Percentiles rank a stretch among this genome's conserved stretches.
These are phyloP conservation scores for Ochetophila trinervis DNA, from an alignment of 306 rosid genomes.

Conservation along the genomic window DNA sequence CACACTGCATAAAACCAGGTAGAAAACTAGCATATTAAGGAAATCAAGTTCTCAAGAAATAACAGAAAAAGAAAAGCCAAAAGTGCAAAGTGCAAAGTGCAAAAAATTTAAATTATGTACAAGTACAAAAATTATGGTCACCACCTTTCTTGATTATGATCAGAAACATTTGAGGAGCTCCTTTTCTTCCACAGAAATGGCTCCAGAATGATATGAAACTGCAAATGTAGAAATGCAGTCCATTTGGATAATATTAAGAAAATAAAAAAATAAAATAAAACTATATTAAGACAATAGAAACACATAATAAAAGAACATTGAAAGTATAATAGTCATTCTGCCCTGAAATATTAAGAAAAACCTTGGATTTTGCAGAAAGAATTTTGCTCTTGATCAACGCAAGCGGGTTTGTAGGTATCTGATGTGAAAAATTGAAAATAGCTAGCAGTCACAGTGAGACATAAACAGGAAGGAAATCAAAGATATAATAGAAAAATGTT, in stretches of 20 bases:
- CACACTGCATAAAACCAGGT: constrained; percentile 53
- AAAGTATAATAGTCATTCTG: background rate
- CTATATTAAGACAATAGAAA: background rate
- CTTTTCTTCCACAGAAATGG: constrained; percentile 78
- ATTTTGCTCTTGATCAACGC: constrained; percentile 65
- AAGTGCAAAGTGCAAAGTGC: no score
- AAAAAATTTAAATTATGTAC: constrained; percentile 17
- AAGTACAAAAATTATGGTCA: constrained; percentile 9
- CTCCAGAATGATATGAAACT: constrained; percentile 76
- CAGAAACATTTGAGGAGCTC: constrained; percentile 40
- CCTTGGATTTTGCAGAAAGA: constrained; percentile 87
- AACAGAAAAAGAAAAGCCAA: constrained; percentile 11
- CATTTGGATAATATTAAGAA: background rate
- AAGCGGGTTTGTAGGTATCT: constrained; percentile 81
- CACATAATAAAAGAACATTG: background rate
- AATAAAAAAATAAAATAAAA: no score
- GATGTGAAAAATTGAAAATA: constrained; percentile 24
- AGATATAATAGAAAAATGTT: background rate
- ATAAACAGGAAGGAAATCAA: constrained; percentile 19
- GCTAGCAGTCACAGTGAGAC: constrained; percentile 13
- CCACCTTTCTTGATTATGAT: constrained; percentile 62
- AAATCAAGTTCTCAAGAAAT: constrained; percentile 17
- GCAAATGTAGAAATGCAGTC: constrained; percentile 30
- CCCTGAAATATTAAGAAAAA: constrained; percentile 24
- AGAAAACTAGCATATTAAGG: constrained; percentile 6